These are phyloP conservation scores for Cercospora sp. DNA, from an alignment of 2,329 filamentous ascomycete genomes.

Conservation along the genomic window DNA sequence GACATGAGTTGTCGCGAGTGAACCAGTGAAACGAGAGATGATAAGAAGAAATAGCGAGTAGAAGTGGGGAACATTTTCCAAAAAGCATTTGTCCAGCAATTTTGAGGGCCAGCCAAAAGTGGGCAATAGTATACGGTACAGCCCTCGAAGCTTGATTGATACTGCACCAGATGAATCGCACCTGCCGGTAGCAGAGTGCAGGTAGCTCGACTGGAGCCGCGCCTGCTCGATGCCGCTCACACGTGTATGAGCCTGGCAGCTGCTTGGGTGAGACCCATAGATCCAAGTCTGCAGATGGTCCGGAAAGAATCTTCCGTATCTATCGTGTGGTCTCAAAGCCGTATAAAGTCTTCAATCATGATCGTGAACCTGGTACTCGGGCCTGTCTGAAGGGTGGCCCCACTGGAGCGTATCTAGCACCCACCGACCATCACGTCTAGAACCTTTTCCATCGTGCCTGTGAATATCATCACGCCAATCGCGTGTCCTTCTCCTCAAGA, in stretches of 20 bases:
- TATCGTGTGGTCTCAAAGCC: not conserved
- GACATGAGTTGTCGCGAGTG: not conserved
- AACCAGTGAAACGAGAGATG: not conserved
- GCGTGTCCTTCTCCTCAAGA: conserved; percentile 30
- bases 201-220: not conserved
- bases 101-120: not conserved
- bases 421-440: not conserved
- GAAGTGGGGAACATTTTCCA: not conserved
- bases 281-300: not conserved
- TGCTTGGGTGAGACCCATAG: not conserved
- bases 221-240: not conserved
- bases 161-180: not conserved
- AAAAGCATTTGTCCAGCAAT: not conserved
- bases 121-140: not conserved
- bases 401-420: not conserved
- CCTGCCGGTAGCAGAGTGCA: not conserved
- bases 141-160: not conserved
- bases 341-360: not conserved
- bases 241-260: not conserved
- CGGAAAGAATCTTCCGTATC: not conserved
- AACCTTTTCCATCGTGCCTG: not conserved
- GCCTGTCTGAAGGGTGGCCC: not conserved
- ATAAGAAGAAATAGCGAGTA: not conserved
- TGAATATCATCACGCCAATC: conserved; percentile 28
- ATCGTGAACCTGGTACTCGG: not conserved